phyloP scores from a whole-genome alignment of 1,139 yeast genomes.

The Pichia sp. region DNA sequence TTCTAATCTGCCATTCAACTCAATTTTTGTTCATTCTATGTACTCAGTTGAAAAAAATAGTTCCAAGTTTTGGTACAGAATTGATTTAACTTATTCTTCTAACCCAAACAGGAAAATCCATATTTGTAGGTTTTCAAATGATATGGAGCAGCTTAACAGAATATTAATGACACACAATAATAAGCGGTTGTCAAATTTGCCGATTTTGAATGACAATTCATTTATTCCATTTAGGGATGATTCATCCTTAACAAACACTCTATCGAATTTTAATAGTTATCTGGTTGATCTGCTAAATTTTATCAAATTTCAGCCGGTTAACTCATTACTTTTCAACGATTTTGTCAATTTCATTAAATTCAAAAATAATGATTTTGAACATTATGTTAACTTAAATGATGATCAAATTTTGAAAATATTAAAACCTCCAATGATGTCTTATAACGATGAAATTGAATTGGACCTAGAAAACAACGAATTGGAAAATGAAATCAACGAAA shows the following conservation, averaged over 20 bases:
- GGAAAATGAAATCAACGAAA: not conserved
- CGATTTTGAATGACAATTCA: conserved; percentile 7
- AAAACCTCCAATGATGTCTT: conserved; percentile 2
- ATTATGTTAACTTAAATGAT: conserved; percentile 9
- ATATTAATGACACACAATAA: not conserved
- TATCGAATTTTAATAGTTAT: conserved; percentile 25
- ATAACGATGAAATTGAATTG: not conserved
- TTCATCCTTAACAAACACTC: conserved; percentile 19
- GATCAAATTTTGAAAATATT: conserved; percentile 10
- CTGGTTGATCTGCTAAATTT: conserved; percentile 10
- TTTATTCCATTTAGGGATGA: too few species aligned
- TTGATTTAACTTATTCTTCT: conserved; percentile 35
- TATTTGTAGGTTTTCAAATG: conserved; percentile 52
- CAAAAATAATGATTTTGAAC: conserved; percentile 9
- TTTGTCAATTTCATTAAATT: conserved; percentile 7
- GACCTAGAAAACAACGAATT: not conserved
- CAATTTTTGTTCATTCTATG: conserved; percentile 52
- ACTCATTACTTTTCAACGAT: not conserved
- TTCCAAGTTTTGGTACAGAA: conserved; percentile 44
- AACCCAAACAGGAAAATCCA: conserved; percentile 15
- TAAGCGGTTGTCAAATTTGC: not conserved
- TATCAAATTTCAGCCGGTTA: not conserved
- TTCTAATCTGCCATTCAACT: conserved; percentile 13
- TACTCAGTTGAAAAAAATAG: conserved; percentile 39
- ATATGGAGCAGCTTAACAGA: conserved; percentile 46